phyloP scores from a whole-genome alignment of 805 yeast species.

The Lachancea sp. region DNA sequence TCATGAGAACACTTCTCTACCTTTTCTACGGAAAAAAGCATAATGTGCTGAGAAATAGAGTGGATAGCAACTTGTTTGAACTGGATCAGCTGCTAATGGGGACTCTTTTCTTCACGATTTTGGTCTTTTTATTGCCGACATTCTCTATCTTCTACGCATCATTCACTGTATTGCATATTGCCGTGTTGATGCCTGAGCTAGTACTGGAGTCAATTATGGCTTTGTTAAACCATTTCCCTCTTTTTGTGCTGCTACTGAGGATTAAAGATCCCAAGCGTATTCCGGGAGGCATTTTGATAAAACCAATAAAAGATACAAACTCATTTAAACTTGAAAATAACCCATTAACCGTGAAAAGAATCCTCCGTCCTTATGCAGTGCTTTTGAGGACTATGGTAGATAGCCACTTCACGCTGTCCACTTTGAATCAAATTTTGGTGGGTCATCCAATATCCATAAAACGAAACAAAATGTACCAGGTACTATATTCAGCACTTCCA shows the following conservation, averaged over 20 bases:
- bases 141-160: constrained; percentile 74
- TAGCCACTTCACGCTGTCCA: constrained; percentile 39
- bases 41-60: constrained; percentile 75
- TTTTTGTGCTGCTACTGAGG: constrained; percentile 74
- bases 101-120: constrained; percentile 75
- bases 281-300: constrained; percentile 50
- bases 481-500: constrained; percentile 50
- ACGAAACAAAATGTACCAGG: constrained; percentile 42
- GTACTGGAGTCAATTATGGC: constrained; percentile 55
- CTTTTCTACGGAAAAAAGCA: constrained; percentile 85
- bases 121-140: constrained; percentile 78
- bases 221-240: constrained; percentile 73
- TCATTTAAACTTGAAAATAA: constrained; percentile 35
- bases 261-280: constrained; percentile 68
- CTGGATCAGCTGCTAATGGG: constrained; percentile 85
- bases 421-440: constrained; percentile 36
- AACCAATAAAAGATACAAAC: constrained; percentile 12
- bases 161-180: constrained; percentile 56
- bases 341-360: constrained; percentile 39
- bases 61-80: constrained; percentile 79
- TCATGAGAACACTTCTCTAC: constrained; percentile 67
- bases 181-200: constrained; percentile 44
- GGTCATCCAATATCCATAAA: constrained; percentile 43
- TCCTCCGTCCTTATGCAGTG: constrained; percentile 44
- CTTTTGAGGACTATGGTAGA: constrained; percentile 36